phyloP scores from a whole-genome alignment of 768 basidiomycete species.

The Suillus paluster region DNA sequence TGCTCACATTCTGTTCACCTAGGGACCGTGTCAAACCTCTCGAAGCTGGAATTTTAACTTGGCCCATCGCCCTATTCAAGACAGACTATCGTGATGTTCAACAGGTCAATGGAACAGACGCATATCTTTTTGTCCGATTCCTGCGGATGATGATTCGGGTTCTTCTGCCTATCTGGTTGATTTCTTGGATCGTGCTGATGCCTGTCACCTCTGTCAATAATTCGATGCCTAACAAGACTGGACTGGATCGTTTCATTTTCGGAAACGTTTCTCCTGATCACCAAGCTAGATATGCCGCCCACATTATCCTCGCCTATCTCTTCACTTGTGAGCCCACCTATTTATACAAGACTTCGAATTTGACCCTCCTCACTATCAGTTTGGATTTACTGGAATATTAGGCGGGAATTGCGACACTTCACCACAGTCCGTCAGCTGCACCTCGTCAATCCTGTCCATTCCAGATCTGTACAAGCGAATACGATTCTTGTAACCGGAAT shows the following conservation, averaged over 20 bases:
- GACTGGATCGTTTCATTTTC: slow-evolving; percentile 76
- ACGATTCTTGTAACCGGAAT: slow-evolving; percentile 93
- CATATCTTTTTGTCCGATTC: slow-evolving; percentile 93
- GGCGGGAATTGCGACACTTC: slow-evolving; percentile 80
- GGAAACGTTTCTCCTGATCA: slow-evolving; percentile 68
- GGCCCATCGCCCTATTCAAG: slow-evolving; percentile 68
- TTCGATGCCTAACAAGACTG: slow-evolving; percentile 45
- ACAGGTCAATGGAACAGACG: slow-evolving; percentile 80
- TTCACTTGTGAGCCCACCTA: slow-evolving; percentile 69
- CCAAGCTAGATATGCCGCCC: slow-evolving; percentile 72
- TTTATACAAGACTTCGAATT: not conserved
- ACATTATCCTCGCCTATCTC: slow-evolving; percentile 74
- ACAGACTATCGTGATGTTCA: slow-evolving; percentile 67
- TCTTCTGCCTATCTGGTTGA: slow-evolving; percentile 87
- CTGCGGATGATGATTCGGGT: slow-evolving; percentile 82
- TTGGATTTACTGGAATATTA: slow-evolving; percentile 88
- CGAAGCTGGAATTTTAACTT: slow-evolving; percentile 52
- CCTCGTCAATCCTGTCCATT: slow-evolving; percentile 75
- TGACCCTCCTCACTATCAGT: slow-evolving; percentile 42
- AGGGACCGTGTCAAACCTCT: slow-evolving; percentile 67
- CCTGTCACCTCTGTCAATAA: slow-evolving; percentile 71
- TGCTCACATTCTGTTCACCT: not conserved
- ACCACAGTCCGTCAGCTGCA: slow-evolving; percentile 79
- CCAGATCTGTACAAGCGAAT: slow-evolving; percentile 82
- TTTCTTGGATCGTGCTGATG: slow-evolving; percentile 86